Base-by-base conservation (phyloP, 345 rosid species). In the Boechera stricta region DNA sequence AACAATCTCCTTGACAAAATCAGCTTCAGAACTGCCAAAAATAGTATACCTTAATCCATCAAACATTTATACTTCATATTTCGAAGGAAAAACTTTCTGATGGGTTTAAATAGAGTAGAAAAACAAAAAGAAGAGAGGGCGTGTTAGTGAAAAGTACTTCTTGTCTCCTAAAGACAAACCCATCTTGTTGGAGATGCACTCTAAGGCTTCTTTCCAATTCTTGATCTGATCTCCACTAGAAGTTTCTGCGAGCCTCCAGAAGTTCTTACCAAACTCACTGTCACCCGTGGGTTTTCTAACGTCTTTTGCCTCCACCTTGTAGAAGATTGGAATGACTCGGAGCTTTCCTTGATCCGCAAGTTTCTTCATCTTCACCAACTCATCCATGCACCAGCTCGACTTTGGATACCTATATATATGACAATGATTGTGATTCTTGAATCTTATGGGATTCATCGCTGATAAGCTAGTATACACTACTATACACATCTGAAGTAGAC, bases 191-290 rank as follows among this genome's bases (percentile, higher is more conserved):
- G 56, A 44, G 35, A 71, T 11, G 0, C 0, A 71, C 2, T 45
- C 66, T 0, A 71, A 11, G 11, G 74, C 44, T 0, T 71, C 33
- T 5, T n/a, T 39, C 73, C 73, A n/a, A n/a, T 24, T 10, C 16
- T 53, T 55, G 39, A 69, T 55, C n/a, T 41, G 51, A 13, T 69
- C 39, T 53, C 39, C 9, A 8, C 7, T 44, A 44, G 49, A 44
- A 13, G 16, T 5, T 28, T 10, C 31, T 0, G 60, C 73, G 0
- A 75, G 73, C 1, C 0, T 67, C 79, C 73, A 75, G 4, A 75
- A 75, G 60, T 58, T 67, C 2, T 28, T 18, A 67, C 79, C 79
- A 67, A 75, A 67, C 54, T 73, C 55, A 73, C 63, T 71, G 67
- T 24, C 16, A 10, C 8, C 1, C 2, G 13, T 36, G 0, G 13